Evolutionary conservation across 352 stramenopile genomes (phyloP), one percentile per base, ranked within the genome.

Genomic region (Pythium aphanidermatum): DNA sequence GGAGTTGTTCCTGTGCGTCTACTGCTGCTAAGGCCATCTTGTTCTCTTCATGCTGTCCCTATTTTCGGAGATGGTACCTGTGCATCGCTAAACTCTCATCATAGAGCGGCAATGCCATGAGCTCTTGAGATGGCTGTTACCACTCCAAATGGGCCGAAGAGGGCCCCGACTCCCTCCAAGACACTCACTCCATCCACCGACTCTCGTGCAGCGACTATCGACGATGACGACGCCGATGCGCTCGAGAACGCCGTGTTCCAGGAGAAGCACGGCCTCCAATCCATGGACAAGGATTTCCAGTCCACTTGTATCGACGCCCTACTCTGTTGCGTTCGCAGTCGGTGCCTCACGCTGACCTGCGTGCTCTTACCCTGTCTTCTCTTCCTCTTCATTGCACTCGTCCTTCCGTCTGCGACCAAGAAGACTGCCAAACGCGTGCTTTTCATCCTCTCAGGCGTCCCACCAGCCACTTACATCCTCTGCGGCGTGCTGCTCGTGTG

Each of bases 321-420:
- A 35, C 57, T 88, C 1, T 91, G 71, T 51, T 88, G 79, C 53
- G 43, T 88, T 0, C 68, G 70, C 7, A 88, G 70, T 36, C 68
- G 76, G 23, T 83, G 77, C 50, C 55, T 91, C 13, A 41, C 52
- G 28, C 57, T 65, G 34, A 61, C 60, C 4, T 88, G 78, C 21
- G 71, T 91, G 10, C 13, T 76, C 30, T 59, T 73, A 11, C 78
- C 78, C 8, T 80, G 62, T 39, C 34, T 63, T 1, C 14, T 82
- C 14, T 81, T 86, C 37, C 49, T 88, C 14, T n/a, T 82, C 9
- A 44, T 83, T 10, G 76, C 64, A 48, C 55, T 69, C 38, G 60
- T 56, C 16, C 49, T 68, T 20, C 58, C 72, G 4, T 60, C 55
- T 3, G 50, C 39, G 21, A 48, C 56, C 41, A 54, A 65, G 20